These are phyloP conservation scores for Xylaria sp. DNA, from an alignment of 2,329 filamentous ascomycete genomes.

Conservation along the genomic window DNA sequence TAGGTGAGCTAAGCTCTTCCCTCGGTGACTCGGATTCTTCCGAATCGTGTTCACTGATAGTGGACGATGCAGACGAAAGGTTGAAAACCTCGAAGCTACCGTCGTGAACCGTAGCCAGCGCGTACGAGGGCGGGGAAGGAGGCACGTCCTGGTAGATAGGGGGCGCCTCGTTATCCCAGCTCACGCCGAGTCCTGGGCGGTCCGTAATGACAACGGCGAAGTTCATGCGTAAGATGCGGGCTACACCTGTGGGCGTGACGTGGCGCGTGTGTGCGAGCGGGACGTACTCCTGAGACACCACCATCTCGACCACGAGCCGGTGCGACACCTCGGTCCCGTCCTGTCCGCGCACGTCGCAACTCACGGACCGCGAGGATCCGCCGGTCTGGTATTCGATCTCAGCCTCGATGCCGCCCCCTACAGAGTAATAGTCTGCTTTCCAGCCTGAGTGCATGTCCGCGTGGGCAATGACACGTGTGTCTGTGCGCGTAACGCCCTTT, in stretches of 20 bases:
- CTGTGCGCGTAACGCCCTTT: constrained; percentile 79
- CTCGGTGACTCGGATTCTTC: constrained; percentile 8
- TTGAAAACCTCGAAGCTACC: constrained; percentile 33
- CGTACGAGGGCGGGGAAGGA: constrained; percentile 73
- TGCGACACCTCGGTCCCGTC: constrained; percentile 85
- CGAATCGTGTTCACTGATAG: constrained; percentile 14
- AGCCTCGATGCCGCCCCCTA: constrained; percentile 74
- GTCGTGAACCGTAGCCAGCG: constrained; percentile 16
- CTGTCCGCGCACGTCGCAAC: constrained; percentile 78
- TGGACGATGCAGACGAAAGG: constrained; percentile 14
- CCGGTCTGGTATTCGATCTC: constrained; percentile 80
- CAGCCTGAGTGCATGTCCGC: constrained; percentile 87
- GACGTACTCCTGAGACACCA: constrained; percentile 90
- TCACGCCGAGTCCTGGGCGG: constrained; percentile 85
- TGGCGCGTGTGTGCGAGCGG: constrained; percentile 75
- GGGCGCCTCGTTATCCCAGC: constrained; percentile 96
- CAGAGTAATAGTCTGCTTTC: constrained; percentile 76
- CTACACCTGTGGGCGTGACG: constrained; percentile 87
- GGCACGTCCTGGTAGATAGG: constrained; percentile 95
- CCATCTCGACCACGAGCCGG: constrained; percentile 89
- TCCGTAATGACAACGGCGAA: constrained; percentile 87
- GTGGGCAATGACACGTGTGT: constrained; percentile 80
- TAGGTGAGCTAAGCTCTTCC: background rate
- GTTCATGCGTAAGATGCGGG: constrained; percentile 90
- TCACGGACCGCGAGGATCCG: constrained; percentile 68